These are phyloP conservation scores for Avena atlantica DNA, from an alignment of 176 grass and related monocot genomes.

Conservation along the genomic window DNA sequence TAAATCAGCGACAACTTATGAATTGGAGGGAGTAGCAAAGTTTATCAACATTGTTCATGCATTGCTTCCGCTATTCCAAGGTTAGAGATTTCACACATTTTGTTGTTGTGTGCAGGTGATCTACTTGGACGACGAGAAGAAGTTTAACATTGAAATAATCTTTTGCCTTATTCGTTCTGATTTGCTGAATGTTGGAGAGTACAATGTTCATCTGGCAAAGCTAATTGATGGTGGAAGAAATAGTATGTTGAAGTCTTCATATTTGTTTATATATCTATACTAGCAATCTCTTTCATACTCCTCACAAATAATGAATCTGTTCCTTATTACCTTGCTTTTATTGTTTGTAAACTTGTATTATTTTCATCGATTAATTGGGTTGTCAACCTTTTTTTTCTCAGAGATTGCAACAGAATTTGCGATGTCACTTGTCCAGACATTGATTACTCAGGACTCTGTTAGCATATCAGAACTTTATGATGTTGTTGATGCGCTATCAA, in stretches of 20 bases:
- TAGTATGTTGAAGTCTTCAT: constrained; percentile 34
- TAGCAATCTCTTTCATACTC: neutral
- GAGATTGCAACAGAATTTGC: constrained; percentile 71
- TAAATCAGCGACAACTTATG: too few relatives aligned
- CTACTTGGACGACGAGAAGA: constrained; percentile 78
- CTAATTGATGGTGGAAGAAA: constrained; percentile 87
- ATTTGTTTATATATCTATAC: too few relatives aligned
- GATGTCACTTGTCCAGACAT: constrained; percentile 77
- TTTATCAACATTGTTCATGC: constrained; percentile 6
- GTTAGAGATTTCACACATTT: neutral
- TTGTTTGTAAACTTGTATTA: neutral
- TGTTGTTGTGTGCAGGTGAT: constrained; percentile 64
- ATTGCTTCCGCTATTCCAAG: neutral
- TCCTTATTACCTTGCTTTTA: neutral
- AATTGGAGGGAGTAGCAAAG: neutral
- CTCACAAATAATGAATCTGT: neutral
- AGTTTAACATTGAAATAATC: constrained; percentile 81
- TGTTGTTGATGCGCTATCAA: constrained; percentile 70
- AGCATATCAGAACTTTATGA: constrained; percentile 68
- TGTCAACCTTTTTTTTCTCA: constrained; percentile 41
- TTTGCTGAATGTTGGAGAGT: constrained; percentile 79
- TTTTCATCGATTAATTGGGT: neutral
- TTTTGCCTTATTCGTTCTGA: constrained; percentile 79
- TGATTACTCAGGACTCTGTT: constrained; percentile 73
- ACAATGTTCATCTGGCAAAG: constrained; percentile 87